Conservation (phyloP, 768 basidiomycete species). For the Crepidotus variabilis region DNA sequence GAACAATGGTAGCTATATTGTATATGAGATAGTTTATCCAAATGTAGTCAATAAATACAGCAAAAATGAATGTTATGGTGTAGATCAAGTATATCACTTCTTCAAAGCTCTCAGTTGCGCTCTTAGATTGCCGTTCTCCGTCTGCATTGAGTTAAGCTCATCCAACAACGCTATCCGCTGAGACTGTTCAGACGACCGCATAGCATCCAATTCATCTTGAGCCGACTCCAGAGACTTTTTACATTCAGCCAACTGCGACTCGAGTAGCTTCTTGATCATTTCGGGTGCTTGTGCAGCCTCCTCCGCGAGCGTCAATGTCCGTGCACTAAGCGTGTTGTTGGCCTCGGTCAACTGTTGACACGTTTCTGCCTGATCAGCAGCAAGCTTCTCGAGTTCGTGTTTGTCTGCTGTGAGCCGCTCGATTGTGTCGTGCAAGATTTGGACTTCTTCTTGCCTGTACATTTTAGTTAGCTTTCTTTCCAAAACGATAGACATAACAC, state of each 20-base stretch:
- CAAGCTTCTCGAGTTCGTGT: slow-evolving; percentile 61
- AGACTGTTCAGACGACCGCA: slow-evolving; percentile 68
- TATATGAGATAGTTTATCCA: too few relatives aligned
- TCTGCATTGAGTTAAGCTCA: slow-evolving; percentile 81
- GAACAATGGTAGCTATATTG: too few relatives aligned
- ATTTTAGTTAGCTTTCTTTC: slow-evolving; percentile 8
- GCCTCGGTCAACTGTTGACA: slow-evolving; percentile 71
- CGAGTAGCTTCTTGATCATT: slow-evolving; percentile 59
- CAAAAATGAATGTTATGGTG: neutral
- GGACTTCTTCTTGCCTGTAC: slow-evolving; percentile 63
- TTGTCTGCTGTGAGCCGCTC: slow-evolving; percentile 63
- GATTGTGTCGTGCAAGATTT: slow-evolving; percentile 54
- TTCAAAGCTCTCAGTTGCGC: slow-evolving; percentile 66
- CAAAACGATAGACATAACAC: slow-evolving; percentile 19
- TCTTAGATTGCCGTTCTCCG: slow-evolving; percentile 68
- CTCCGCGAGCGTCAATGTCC: slow-evolving; percentile 65
- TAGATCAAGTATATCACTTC: slow-evolving; percentile 25
- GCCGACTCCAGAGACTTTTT: slow-evolving; percentile 60
- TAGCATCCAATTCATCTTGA: slow-evolving; percentile 63
- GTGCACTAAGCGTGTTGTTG: slow-evolving; percentile 74
- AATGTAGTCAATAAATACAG: slow-evolving; percentile 3
- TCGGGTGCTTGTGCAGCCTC: slow-evolving; percentile 59
- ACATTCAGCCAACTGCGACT: slow-evolving; percentile 58
- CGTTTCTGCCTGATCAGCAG: slow-evolving; percentile 72
- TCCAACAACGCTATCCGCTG: slow-evolving; percentile 85